phyloP scores from a whole-genome alignment of 2,329 filamentous ascomycete species.

The Colletotrichum karsti region DNA sequence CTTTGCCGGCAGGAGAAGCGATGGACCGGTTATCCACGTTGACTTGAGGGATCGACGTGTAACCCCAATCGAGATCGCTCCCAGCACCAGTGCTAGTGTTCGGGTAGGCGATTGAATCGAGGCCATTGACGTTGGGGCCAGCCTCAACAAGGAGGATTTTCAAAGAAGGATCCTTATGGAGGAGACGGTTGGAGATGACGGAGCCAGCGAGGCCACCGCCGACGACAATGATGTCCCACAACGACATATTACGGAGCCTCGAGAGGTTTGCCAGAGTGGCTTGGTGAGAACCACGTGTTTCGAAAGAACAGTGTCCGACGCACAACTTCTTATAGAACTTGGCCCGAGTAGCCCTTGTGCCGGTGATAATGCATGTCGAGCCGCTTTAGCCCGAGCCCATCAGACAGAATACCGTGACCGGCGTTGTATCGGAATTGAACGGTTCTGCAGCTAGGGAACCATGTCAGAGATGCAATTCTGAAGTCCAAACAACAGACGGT shows the following conservation, averaged over 20 bases:
- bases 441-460: too few species aligned
- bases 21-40: constrained; percentile 26
- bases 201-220: constrained; percentile 46
- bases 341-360: too few species aligned
- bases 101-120: constrained; percentile 34
- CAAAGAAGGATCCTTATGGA: constrained; percentile 31
- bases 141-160: constrained; percentile 50
- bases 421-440: too few species aligned
- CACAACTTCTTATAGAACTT: too few species aligned
- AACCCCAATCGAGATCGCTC: constrained; percentile 43
- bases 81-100: constrained; percentile 29
- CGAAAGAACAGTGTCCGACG: background rate
- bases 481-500: background rate
- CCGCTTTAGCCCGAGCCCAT: too few species aligned
- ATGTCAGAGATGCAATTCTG: background rate
- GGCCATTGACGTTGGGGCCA: constrained; percentile 39
- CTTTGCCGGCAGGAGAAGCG: constrained; percentile 41
- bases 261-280: background rate
- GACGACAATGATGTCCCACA: constrained; percentile 46
- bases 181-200: constrained; percentile 44
- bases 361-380: too few species aligned
- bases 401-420: too few species aligned
- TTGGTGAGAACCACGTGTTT: background rate
- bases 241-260: background rate
- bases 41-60: constrained; percentile 39